phyloP scores from a whole-genome alignment of 495 filamentous ascomycete species.

The Amphirosellinia nigrospora region DNA sequence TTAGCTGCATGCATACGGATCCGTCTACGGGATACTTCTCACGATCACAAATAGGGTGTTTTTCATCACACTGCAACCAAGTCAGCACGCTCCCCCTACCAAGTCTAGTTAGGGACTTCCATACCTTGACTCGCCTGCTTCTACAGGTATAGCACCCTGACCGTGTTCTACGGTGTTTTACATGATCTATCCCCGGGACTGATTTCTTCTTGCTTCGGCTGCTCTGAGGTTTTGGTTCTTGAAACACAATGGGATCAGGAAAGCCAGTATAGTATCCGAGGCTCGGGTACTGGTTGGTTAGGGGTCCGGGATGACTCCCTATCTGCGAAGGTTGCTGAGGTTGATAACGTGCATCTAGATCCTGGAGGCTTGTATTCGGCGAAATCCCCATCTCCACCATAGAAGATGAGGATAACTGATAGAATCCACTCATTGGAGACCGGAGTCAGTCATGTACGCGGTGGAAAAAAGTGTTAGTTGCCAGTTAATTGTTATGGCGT shows the following conservation, averaged over 20 bases:
- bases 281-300: conserved; percentile 49
- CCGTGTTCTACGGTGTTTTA: conserved; percentile 92
- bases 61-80: conserved; percentile 23
- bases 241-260: conserved; percentile 55
- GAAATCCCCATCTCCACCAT: conserved; percentile 51
- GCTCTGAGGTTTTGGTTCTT: conserved; percentile 54
- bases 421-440: conserved; percentile 54
- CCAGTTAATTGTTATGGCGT: not conserved
- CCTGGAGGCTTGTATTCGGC: conserved; percentile 42
- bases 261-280: conserved; percentile 54
- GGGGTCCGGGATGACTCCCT: conserved; percentile 39
- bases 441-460: conserved; percentile 4
- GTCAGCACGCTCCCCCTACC: conserved; percentile 70
- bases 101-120: conserved; percentile 48
- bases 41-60: conserved; percentile 86
- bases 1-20: conserved; percentile 19
- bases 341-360: conserved; percentile 44
- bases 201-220: conserved; percentile 62
- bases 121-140: conserved; percentile 84
- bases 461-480: not conserved
- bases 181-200: conserved; percentile 70
- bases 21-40: conserved; percentile 35
- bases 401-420: conserved; percentile 54
- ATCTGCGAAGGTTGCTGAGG: conserved; percentile 42
- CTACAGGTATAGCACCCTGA: conserved; percentile 96